These are phyloP conservation scores for Tricholoma sp. DNA, from an alignment of 768 basidiomycete genomes.

Conservation along the genomic window DNA sequence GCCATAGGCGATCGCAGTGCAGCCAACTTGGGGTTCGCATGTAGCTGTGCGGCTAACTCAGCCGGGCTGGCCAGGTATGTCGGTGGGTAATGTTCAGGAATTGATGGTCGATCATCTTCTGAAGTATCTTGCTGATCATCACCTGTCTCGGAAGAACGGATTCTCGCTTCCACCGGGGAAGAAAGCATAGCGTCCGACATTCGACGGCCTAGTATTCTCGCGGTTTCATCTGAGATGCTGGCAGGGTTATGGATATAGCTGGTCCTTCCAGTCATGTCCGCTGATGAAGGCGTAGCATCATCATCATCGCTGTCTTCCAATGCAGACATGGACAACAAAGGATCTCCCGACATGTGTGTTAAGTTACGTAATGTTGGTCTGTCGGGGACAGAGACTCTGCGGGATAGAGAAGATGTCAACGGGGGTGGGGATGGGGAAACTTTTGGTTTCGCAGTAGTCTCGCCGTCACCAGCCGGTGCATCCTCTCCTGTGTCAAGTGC, in stretches of 20 bases:
- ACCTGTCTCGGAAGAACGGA: conserved; percentile 10
- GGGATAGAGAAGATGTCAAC: conserved; percentile 3
- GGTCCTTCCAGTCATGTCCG: neutral
- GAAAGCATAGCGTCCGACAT: conserved; percentile 39
- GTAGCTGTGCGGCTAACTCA: conserved; percentile 38
- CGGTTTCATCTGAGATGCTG: conserved; percentile 16
- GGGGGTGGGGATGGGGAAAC: neutral
- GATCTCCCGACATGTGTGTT: conserved; percentile 11
- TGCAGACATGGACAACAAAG: conserved; percentile 47
- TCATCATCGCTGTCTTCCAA: conserved; percentile 42
- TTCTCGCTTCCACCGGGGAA: conserved; percentile 13
- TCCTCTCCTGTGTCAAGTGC: conserved; percentile 26
- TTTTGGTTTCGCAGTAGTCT: neutral
- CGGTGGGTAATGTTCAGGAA: conserved; percentile 13
- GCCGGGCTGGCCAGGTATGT: conserved; percentile 31
- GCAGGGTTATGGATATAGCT: conserved; percentile 3
- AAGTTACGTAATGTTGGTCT: conserved; percentile 11
- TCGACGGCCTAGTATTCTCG: conserved; percentile 34
- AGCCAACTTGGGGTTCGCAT: conserved; percentile 38
- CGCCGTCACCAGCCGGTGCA: conserved; percentile 10
- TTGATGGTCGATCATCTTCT: conserved; percentile 3
- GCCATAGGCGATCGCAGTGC: conserved; percentile 26
- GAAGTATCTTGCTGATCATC: conserved; percentile 9
- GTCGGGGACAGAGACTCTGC: conserved; percentile 13
- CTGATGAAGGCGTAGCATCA: conserved; percentile 5